Conservation (phyloP, 1,284 basidiomycete species). For the Heterobasidion occidentale region DNA sequence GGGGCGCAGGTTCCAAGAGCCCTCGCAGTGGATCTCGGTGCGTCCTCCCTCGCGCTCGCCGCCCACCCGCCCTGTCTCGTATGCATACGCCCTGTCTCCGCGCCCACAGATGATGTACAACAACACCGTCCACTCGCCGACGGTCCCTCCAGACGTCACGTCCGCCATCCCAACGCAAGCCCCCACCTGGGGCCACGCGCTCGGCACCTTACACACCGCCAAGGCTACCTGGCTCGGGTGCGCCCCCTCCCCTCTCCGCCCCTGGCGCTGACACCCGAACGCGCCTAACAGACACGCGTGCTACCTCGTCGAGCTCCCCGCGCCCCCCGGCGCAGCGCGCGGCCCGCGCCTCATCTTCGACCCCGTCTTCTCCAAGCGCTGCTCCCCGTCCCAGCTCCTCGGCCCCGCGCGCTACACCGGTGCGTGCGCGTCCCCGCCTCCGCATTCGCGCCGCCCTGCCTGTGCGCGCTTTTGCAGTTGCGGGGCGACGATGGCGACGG, state of each 20-base stretch:
- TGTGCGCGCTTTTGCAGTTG: too few species aligned
- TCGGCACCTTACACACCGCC: conserved; percentile 4
- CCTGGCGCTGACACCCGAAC: not conserved
- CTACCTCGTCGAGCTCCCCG: conserved; percentile 62
- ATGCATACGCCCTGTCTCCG: not conserved
- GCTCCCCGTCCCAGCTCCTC: conserved; percentile 44
- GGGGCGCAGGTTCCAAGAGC: conserved; percentile 4
- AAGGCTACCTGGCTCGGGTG: conserved; percentile 63
- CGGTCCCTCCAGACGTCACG: conserved; percentile 14
- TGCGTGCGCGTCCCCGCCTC: conserved; percentile 16
- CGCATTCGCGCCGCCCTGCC: too few species aligned
- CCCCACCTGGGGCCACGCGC: conserved; percentile 18
- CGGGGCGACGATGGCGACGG: too few species aligned
- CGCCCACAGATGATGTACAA: not conserved
- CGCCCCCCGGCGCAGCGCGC: conserved; percentile 27
- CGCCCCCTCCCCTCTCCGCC: not conserved
- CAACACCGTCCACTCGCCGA: not conserved
- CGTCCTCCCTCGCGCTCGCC: not conserved
- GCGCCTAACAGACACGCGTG: conserved; percentile 44
- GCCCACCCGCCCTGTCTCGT: not conserved
- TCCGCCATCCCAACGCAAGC: conserved; percentile 14
- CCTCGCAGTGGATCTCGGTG: conserved; percentile 8
- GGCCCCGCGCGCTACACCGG: conserved; percentile 55
- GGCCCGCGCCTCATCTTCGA: conserved; percentile 66
- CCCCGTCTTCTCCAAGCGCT: conserved; percentile 60